phyloP scores from a whole-genome alignment of 2,329 filamentous ascomycete species.

The Byssochlamys sp. region DNA sequence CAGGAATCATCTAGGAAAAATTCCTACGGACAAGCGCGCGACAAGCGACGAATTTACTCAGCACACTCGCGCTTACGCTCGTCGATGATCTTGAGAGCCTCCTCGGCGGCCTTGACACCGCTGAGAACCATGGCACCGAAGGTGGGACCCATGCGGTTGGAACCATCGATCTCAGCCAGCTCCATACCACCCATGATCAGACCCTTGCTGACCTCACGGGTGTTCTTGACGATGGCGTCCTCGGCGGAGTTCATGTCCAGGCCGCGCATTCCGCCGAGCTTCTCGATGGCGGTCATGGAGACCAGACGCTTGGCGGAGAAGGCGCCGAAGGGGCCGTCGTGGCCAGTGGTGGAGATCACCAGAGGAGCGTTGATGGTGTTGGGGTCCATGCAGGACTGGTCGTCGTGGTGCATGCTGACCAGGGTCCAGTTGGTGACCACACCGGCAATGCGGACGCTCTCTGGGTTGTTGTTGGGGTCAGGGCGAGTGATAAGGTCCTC shows the following conservation, averaged over 20 bases:
- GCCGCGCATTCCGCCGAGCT: conserved; percentile 83
- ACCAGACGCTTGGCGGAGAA: conserved; percentile 87
- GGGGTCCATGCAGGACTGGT: conserved; percentile 92
- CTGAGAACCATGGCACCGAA: conserved; percentile 82
- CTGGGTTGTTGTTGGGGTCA: conserved; percentile 36
- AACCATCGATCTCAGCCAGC: conserved; percentile 78
- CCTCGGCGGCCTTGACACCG: conserved; percentile 85
- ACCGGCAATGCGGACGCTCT: conserved; percentile 63
- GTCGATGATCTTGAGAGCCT: conserved; percentile 68
- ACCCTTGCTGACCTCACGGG: conserved; percentile 76
- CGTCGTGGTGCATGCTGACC: conserved; percentile 75
- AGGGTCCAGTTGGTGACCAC: conserved; percentile 96
- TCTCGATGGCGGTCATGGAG: conserved; percentile 72
- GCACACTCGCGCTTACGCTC: conserved; percentile 66
- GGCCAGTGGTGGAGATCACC: conserved; percentile 80
- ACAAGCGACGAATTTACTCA: conserved; percentile 33
- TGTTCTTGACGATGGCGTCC: conserved; percentile 87
- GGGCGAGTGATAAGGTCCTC: conserved; percentile 85
- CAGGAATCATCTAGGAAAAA: neutral
- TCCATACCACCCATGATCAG: conserved; percentile 94
- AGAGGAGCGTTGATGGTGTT: conserved; percentile 92
- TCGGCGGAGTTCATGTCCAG: conserved; percentile 87
- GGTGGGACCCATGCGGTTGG: conserved; percentile 82
- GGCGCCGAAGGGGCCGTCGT: conserved; percentile 82
- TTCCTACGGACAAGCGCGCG: too few species aligned